These are phyloP conservation scores for Alternaria atra DNA, from an alignment of 2,329 filamentous ascomycete genomes.

Conservation along the genomic window DNA sequence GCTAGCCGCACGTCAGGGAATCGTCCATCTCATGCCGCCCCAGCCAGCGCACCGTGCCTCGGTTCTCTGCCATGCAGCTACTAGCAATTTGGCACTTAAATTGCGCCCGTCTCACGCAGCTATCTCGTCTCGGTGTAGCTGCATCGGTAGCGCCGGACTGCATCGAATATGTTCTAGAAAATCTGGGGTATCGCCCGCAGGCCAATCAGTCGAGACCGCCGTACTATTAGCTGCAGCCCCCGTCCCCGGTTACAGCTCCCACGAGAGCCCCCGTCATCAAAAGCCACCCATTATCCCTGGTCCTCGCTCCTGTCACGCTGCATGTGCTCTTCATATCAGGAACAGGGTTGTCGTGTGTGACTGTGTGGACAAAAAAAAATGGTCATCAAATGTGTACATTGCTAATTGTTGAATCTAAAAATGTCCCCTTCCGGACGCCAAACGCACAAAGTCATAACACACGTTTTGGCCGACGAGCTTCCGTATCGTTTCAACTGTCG, in stretches of 20 bases:
- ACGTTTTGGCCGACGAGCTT: slow-evolving; percentile 86
- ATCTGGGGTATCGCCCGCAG: slow-evolving; percentile 46
- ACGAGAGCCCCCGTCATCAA: slow-evolving; percentile 23
- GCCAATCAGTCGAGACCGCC: slow-evolving; percentile 29
- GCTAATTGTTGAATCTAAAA: slow-evolving; percentile 48
- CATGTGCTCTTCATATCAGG: background rate
- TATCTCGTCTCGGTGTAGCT: slow-evolving; percentile 20
- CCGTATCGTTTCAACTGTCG: slow-evolving; percentile 81
- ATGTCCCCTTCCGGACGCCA: slow-evolving; percentile 70
- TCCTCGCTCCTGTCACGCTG: slow-evolving; percentile 7
- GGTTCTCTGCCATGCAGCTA: slow-evolving; percentile 19
- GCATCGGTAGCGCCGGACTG: slow-evolving; percentile 31
- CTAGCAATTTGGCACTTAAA: slow-evolving; percentile 34
- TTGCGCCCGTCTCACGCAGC: slow-evolving; percentile 34
- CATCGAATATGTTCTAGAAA: slow-evolving; percentile 31
- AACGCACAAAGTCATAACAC: slow-evolving; percentile 83
- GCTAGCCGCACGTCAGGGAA: slow-evolving; percentile 14
- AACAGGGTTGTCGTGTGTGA: background rate
- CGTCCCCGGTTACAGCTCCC: slow-evolving; percentile 22
- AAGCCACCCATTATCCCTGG: slow-evolving; percentile 28
- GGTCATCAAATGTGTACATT: slow-evolving; percentile 2
- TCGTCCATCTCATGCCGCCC: slow-evolving; percentile 2
- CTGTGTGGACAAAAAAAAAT: background rate
- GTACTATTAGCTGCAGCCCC: slow-evolving; percentile 1
- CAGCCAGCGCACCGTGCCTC: slow-evolving; percentile 24